These are phyloP conservation scores for Chloranthus sessilifolius DNA, from an alignment of 164 flowering plant genomes.

Conservation along the genomic window DNA sequence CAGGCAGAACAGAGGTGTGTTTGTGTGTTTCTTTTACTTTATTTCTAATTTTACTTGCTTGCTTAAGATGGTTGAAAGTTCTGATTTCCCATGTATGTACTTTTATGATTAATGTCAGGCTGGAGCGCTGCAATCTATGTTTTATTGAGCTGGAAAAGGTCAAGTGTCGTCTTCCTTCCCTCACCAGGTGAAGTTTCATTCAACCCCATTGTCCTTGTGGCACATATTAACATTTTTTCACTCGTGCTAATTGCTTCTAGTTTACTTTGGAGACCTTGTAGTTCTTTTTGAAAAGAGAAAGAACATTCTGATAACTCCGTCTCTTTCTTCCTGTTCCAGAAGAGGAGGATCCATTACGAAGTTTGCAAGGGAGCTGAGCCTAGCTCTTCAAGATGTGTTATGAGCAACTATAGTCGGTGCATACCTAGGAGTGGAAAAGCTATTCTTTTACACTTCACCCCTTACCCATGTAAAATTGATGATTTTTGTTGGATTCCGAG, in stretches of 20 bases:
- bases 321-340: constrained; percentile 28
- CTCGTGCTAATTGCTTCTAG: neutral
- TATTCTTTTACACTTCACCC: constrained; percentile 10
- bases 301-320: neutral
- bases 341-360: constrained; percentile 83
- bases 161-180: constrained; percentile 54
- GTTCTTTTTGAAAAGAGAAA: neutral
- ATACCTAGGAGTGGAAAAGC: constrained; percentile 2
- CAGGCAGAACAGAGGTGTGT: constrained; percentile 92
- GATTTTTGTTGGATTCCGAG: constrained; percentile 3
- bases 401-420: constrained; percentile 17
- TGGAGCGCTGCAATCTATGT: constrained; percentile 87
- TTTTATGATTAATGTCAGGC: constrained; percentile 29
- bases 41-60: neutral
- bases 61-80: neutral
- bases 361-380: constrained; percentile 61
- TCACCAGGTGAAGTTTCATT: constrained; percentile 47
- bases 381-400: constrained; percentile 52
- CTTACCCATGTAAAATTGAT: constrained; percentile 8
- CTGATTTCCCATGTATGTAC: no score
- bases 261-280: neutral
- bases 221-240: neutral
- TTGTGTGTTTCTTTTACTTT: neutral
- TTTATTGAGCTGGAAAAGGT: constrained; percentile 83
- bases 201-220: neutral